Conservation (phyloP, 2,329 filamentous ascomycete genomes). For the Colletotrichum caudatum region DNA sequence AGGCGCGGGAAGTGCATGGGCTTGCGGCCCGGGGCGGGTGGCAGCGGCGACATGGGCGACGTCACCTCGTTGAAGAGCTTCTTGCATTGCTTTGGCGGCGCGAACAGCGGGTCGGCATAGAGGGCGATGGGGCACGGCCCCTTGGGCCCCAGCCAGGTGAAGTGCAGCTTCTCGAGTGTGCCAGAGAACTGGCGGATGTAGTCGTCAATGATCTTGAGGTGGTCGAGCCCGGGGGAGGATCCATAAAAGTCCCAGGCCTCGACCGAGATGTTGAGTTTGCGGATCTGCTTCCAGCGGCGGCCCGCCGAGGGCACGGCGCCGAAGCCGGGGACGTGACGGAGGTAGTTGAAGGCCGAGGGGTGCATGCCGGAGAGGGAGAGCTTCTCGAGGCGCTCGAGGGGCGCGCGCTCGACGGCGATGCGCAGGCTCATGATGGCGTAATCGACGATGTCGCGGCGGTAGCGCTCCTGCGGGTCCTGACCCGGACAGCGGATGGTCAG, state of each 20-base stretch:
- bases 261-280: slow-evolving; percentile 77
- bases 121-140: slow-evolving; percentile 81
- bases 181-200: slow-evolving; percentile 79
- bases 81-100: slow-evolving; percentile 62
- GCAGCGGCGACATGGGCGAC: slow-evolving; percentile 72
- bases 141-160: slow-evolving; percentile 80
- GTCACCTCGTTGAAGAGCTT: slow-evolving; percentile 76
- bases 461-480: slow-evolving; percentile 75
- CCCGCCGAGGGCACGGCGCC: slow-evolving; percentile 79
- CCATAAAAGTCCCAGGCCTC: slow-evolving; percentile 76
- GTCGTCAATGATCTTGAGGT: slow-evolving; percentile 83
- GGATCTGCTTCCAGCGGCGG: slow-evolving; percentile 82
- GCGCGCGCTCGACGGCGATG: slow-evolving; percentile 82
- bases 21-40: slow-evolving; percentile 62
- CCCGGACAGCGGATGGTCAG: slow-evolving; percentile 82
- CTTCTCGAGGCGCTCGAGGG: slow-evolving; percentile 73
- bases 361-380: slow-evolving; percentile 82
- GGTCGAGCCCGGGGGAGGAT: slow-evolving; percentile 72
- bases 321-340: slow-evolving; percentile 80
- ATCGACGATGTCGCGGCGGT: slow-evolving; percentile 83
- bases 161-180: slow-evolving; percentile 76
- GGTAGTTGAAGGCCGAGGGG: slow-evolving; percentile 79
- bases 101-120: slow-evolving; percentile 76
- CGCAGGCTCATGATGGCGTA: slow-evolving; percentile 89
- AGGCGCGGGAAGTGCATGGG: slow-evolving; percentile 76